Base-by-base conservation (phyloP, 139 green algal species). In the Chlorella vulgaris region DNA sequence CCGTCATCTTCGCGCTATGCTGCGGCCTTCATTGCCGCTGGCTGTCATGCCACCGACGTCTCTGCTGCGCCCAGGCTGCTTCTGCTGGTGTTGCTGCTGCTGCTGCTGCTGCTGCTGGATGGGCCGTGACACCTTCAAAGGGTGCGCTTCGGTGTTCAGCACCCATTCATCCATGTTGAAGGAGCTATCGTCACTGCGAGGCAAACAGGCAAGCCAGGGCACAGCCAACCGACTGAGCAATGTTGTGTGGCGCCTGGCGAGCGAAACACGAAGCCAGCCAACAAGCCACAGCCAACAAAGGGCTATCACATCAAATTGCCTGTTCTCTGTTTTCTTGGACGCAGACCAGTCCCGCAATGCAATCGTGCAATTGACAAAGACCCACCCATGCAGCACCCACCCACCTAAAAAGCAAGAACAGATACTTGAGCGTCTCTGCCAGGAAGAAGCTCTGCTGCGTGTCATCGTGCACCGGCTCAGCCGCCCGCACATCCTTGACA, bases 131-230 rank as follows among this genome's bases (percentile, higher is more conserved):
- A 75, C 33, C 3, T 35, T 31, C 62, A 97, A 40, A 21, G 93
- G 93, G 82, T 97, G 93, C 6, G 93, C 93, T 63, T 97, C 93
- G 2, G 93, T 97, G 82, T 96, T 97, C 26, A 97, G 90, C 39
- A 97, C 93, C 88, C 87, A 96, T 38, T 95, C 60, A 69, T 96
- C 88, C 21, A 95, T 78, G 19, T 82, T 26, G 3, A 97, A 67
- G 3, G 86, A 55, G 39, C 86, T 73, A 24, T 86, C 85, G 18
- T 82, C 60, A 4, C 74, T 83, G 80, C 69, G 62, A 6, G 58
- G 60, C 33, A 40, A 40, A 35, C 55, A 28, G 22, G 26, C 1
- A n/a, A 4, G 26, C 3, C 28, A 55, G 39, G 39, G 39, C 7
- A 26, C 21, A 6, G 28, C 24, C 40, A 29, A 24, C 61, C 28